Base-by-base conservation (phyloP, 495 filamentous ascomycete genomes). In the Penicillium paradoxum region DNA sequence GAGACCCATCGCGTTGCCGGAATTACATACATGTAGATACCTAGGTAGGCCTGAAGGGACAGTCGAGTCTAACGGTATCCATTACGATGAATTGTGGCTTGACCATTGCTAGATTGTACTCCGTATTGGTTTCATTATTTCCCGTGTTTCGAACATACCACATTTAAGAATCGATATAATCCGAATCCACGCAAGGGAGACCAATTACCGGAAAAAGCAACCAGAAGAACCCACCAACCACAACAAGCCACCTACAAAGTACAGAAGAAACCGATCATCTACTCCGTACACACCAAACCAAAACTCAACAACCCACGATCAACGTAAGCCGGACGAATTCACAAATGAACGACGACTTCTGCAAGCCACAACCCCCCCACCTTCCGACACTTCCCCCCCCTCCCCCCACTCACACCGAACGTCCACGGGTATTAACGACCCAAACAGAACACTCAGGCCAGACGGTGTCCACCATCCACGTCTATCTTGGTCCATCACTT, bases 291-390 rank as follows among this genome's bases (percentile, higher is more conserved):
- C 25, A 27, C 1, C 41, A 30, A 17, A 17, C 30, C 25, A 15
- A 30, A 32, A 45, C n/a, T 17, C 24, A 27, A 27, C 24, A 27
- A 45, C n/a, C 27, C 24, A 9, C 25, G 25, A 30, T 32, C 40
- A 10, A 27, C 42, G 25, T 30, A 45, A 45, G 42, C 15, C 42
- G 6, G 29, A 17, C n/a, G n/a, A 17, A 45, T 30, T 27, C 45
- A n/a, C 19, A 38, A 37, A 38, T 48, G 44, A 48, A 32, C 36
- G 33, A 21, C 22, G 24, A 48, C 33, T 48, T 38, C 38, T 21
- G 15, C 32, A 48, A 48, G 45, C 45, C 45, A 37, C 14, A 30
- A 38, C 21, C 13, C 11, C 38, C 10, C 40, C 24, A 43, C 40
- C 21, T 25, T 40, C 25, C 29, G 27, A 25, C 24, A 18, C 17